phyloP scores from a whole-genome alignment of 1,284 basidiomycete genomes.

The Coriolopsis trogii region DNA sequence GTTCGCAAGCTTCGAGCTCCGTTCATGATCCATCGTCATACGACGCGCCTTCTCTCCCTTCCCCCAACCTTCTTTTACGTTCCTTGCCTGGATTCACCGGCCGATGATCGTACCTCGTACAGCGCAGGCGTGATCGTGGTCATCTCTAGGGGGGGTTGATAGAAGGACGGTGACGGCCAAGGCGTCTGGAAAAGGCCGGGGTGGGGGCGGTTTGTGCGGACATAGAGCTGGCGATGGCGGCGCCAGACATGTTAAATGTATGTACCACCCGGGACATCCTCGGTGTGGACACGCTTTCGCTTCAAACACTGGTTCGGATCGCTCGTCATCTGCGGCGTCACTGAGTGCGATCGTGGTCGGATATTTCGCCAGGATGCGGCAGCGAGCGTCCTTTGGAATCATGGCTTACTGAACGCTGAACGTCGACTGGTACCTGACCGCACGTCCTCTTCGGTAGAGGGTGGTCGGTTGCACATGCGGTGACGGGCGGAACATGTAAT shows the following conservation, averaged over 20 bases:
- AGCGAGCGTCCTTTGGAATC: neutral
- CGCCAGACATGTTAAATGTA: conserved; percentile 15
- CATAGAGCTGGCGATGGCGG: conserved; percentile 1
- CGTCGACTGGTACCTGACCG: neutral
- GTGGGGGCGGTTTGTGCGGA: neutral
- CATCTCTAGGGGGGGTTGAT: neutral
- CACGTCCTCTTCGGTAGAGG: neutral
- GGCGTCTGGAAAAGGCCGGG: too few species aligned
- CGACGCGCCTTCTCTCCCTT: neutral
- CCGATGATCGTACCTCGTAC: conserved; percentile 9
- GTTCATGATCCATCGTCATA: conserved; percentile 17
- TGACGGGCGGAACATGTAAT: conserved; percentile 8
- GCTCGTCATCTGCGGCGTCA: conserved; percentile 7
- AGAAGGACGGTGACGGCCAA: neutral
- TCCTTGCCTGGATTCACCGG: neutral
- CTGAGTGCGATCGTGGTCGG: conserved; percentile 19
- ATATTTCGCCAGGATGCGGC: conserved; percentile 2
- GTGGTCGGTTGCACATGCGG: conserved; percentile 1
- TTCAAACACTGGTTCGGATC: conserved; percentile 11
- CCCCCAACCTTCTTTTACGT: neutral
- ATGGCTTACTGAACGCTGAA: neutral
- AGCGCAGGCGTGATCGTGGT: conserved; percentile 5
- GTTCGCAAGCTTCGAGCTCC: conserved; percentile 84
- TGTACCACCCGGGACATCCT: conserved; percentile 18
- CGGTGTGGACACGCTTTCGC: conserved; percentile 14